These are phyloP conservation scores for Metschnikowia continentalis DNA, from an alignment of 805 yeast species.

Conservation along the genomic window DNA sequence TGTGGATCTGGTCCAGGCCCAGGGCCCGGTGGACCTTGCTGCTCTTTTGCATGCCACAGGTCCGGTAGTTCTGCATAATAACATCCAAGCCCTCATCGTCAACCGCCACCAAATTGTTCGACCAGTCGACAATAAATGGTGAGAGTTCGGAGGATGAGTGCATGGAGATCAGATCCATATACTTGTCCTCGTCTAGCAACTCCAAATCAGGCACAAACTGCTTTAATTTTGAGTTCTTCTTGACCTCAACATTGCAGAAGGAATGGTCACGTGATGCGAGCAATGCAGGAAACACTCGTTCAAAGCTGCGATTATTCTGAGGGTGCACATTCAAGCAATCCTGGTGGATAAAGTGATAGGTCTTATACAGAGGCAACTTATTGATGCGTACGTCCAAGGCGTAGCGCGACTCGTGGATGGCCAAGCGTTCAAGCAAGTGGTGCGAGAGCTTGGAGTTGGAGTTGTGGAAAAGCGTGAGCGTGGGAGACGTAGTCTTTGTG, in stretches of 20 bases:
- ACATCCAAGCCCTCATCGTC: conserved; percentile 41
- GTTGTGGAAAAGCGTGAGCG: conserved; percentile 30
- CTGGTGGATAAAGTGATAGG: conserved; percentile 19
- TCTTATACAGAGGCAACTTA: conserved; percentile 18
- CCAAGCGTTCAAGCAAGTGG: conserved; percentile 24
- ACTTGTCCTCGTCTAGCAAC: conserved; percentile 11
- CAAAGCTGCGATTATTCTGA: conserved; percentile 18
- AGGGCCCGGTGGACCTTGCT: conserved; percentile 12
- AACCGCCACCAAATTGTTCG: conserved; percentile 50
- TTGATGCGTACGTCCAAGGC: conserved; percentile 18
- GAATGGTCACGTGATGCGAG: conserved; percentile 15
- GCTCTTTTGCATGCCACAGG: conserved; percentile 19
- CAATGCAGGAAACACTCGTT: conserved; percentile 19
- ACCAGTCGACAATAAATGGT: conserved; percentile 56
- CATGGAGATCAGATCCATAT: conserved; percentile 11
- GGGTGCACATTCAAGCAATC: conserved; percentile 20
- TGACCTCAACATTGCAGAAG: conserved; percentile 17
- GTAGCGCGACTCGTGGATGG: conserved; percentile 20
- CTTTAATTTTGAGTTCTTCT: conserved; percentile 14
- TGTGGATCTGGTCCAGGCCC: conserved; percentile 9
- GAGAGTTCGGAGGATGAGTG: conserved; percentile 13
- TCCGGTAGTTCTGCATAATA: conserved; percentile 37
- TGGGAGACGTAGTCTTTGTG: conserved; percentile 15
- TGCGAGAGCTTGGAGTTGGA: conserved; percentile 23
- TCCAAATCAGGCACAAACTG: conserved; percentile 20